Evolutionary conservation across 495 filamentous ascomycete species (phyloP).

Genomic region (Letharia columbiana): DNA sequence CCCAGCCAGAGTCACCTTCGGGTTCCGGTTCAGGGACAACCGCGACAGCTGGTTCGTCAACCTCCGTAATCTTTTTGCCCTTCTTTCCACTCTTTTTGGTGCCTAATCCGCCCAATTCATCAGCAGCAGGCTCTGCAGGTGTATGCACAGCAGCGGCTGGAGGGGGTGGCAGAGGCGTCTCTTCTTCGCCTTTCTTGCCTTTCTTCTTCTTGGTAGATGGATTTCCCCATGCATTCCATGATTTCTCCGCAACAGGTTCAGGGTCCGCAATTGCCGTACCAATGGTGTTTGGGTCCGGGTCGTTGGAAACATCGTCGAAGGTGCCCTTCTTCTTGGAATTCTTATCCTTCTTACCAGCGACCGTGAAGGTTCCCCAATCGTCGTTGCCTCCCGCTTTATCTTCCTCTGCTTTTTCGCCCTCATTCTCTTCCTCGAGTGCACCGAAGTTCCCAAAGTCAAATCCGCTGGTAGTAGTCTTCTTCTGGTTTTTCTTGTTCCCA

Average conservation of each 20-base stretch:
- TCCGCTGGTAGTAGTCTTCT: conserved; percentile 33
- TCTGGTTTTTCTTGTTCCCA: conserved; percentile 31
- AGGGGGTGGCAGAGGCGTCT: conserved; percentile 13
- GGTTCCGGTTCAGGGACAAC: conserved; percentile 22
- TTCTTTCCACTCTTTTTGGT: conserved; percentile 31
- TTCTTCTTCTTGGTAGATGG: conserved; percentile 24
- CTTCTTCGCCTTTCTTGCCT: conserved; percentile 24
- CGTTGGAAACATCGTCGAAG: conserved; percentile 17
- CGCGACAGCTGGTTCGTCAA: conserved; percentile 18
- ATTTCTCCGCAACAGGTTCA: conserved; percentile 17
- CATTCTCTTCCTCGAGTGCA: conserved; percentile 22
- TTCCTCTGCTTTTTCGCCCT: conserved; percentile 26
- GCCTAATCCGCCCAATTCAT: conserved; percentile 23
- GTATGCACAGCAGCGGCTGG: conserved; percentile 15
- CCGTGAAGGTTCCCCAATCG: conserved; percentile 20
- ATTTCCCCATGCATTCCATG: conserved; percentile 24
- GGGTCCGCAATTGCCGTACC: conserved; percentile 24
- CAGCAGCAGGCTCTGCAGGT: conserved; percentile 13
- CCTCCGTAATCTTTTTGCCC: conserved; percentile 26
- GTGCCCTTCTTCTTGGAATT: conserved; percentile 26
- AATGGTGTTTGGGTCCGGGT: conserved; percentile 19
- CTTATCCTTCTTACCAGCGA: conserved; percentile 24
- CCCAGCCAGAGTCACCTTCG: conserved; percentile 21
- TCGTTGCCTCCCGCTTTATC: conserved; percentile 19
- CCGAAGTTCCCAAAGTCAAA: conserved; percentile 43